These are phyloP conservation scores for Ganoderma boninense DNA, from an alignment of 1,284 basidiomycete species.

Conservation along the genomic window DNA sequence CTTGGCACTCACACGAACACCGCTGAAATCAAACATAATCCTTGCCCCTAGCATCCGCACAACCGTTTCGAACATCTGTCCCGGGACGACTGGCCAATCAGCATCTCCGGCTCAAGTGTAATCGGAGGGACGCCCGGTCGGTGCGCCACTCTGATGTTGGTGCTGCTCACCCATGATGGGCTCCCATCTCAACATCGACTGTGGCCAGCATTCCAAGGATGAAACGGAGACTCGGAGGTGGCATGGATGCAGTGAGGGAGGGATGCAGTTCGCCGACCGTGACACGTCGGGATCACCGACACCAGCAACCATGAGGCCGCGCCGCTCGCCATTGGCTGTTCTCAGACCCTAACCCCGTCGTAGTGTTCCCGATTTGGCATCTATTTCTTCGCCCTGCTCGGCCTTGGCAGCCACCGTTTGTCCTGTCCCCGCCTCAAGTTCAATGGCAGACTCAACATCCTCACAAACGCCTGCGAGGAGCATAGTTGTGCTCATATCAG, in stretches of 20 bases:
- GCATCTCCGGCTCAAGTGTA: background rate
- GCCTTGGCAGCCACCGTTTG: background rate
- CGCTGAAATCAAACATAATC: background rate
- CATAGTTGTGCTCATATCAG: conserved; percentile 79
- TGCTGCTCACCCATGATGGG: conserved; percentile 14
- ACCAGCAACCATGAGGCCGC: background rate
- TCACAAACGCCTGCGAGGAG: conserved; percentile 38
- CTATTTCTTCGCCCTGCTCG: background rate
- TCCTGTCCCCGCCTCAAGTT: conserved; percentile 1
- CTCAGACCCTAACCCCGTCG: background rate
- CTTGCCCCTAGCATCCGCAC: conserved; percentile 10
- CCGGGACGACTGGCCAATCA: background rate
- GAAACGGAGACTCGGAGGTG: background rate
- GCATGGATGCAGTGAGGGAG: background rate
- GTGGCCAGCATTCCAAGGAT: background rate
- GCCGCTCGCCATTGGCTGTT: background rate
- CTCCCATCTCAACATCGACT: background rate
- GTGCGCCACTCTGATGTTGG: conserved; percentile 9
- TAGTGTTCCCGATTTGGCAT: background rate
- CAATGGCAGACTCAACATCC: conserved; percentile 33
- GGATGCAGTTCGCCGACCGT: background rate
- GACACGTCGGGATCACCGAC: background rate
- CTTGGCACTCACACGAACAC: conserved; percentile 12
- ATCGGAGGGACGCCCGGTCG: background rate
- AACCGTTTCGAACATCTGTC: conserved; percentile 6